phyloP scores from a whole-genome alignment of 345 rosid genomes.

The Populus simonii region DNA sequence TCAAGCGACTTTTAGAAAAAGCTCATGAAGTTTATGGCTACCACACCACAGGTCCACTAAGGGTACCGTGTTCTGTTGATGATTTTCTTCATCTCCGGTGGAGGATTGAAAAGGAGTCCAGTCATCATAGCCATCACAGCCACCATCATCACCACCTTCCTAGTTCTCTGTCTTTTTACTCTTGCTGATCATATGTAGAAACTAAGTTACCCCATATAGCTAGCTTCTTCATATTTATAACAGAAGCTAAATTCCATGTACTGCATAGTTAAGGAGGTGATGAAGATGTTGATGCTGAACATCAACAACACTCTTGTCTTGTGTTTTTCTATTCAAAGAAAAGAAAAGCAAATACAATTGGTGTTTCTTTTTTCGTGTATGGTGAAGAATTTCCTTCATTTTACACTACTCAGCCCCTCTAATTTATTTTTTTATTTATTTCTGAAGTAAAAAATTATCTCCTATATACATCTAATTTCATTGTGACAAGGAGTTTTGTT shows the following conservation, averaged over 20 bases:
- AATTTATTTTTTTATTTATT: too few species aligned
- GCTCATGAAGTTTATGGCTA: slow-evolving; percentile 44
- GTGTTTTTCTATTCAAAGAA: background rate
- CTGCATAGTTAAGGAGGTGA: too few species aligned
- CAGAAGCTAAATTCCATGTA: background rate
- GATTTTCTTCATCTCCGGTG: slow-evolving; percentile 45
- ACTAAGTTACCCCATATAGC: background rate
- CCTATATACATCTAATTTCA: too few species aligned
- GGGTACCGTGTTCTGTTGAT: slow-evolving; percentile 47
- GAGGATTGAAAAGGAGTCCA: slow-evolving; percentile 37
- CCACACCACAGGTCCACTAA: slow-evolving; percentile 36
- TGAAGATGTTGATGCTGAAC: background rate
- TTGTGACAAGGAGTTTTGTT: background rate
- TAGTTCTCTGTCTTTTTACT: slow-evolving; percentile 30
- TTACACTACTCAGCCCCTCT: background rate
- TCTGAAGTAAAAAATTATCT: too few species aligned
- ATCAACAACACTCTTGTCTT: background rate
- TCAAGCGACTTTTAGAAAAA: slow-evolving; percentile 37
- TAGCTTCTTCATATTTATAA: background rate
- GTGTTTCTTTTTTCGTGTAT: background rate
- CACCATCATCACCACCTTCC: slow-evolving; percentile 30
- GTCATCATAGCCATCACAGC: background rate
- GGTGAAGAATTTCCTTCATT: background rate
- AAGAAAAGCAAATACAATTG: background rate
- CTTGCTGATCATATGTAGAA: slow-evolving; percentile 21